phyloP scores from a whole-genome alignment of 1,139 yeast genomes.

The Pichia inconspicua region DNA sequence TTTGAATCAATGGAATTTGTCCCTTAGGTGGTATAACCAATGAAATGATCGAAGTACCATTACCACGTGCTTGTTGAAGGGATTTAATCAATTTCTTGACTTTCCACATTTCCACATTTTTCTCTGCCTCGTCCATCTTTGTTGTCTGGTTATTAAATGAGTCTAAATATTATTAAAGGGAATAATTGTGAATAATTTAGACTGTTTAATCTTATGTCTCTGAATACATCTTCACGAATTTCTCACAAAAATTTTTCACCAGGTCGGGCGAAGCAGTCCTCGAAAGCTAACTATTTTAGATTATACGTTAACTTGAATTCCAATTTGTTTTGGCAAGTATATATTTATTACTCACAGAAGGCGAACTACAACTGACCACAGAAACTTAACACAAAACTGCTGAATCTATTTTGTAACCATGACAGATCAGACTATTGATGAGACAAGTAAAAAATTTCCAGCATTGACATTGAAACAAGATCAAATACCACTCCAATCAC shows the following conservation, averaged over 20 bases:
- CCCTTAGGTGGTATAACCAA: conserved; percentile 92
- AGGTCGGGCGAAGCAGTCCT: not conserved
- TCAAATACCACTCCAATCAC: not conserved
- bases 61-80: conserved; percentile 87
- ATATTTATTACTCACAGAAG: no score
- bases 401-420: not conserved
- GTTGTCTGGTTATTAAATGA: not conserved
- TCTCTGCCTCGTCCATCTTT: conserved; percentile 66
- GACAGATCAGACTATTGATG: not conserved
- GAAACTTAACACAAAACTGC: not conserved
- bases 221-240: not conserved
- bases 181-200: not conserved
- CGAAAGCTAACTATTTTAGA: no score
- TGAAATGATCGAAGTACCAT: conserved; percentile 98
- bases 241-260: conserved; percentile 1
- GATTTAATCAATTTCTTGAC: conserved; percentile 86
- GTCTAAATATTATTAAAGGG: no score
- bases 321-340: not conserved
- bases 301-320: not conserved
- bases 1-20: conserved; percentile 79
- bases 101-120: conserved; percentile 98
- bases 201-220: not conserved
- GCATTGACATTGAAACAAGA: not conserved
- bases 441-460: not conserved
- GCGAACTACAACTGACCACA: not conserved